Base-by-base conservation (phyloP, 2,329 filamentous ascomycete species). In the Ophiostoma montium region DNA sequence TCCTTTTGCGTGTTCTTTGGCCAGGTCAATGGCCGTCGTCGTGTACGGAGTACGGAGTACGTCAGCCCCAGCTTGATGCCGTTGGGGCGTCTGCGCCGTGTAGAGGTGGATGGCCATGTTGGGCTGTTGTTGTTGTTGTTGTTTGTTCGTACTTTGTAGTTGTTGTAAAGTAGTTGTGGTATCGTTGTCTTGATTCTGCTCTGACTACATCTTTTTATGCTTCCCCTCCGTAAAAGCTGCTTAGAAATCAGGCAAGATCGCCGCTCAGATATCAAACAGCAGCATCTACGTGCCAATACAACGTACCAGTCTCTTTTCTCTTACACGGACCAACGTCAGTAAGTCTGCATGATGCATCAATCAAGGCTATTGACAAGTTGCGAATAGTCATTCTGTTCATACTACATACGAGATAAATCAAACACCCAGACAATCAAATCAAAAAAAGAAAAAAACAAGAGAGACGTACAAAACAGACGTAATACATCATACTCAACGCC, bases 51-150 rank as follows among this genome's bases (percentile, higher is more conserved):
- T 68, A 56, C 82, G 82, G 5, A 95, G 74, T 67, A 94, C 88
- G 67, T 94, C 87, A 95, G 94, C 50, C 85, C 88, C 53, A 86
- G 77, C 65, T 94, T 95, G 72, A 92, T 84, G 55, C 88, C 87
- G 66, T 95, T 95, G 42, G 89, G 86, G n/a, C 47, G 89, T 95
- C 60, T 80, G 75, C 12, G 76, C 73, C 12, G 87, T 94, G 69
- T 92, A 94, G 30, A 94, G 76, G 39, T 80, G 83, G 58, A 94
- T 87, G 57, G n/a, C n/a, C n/a, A n/a, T n/a, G n/a, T n/a, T n/a
- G n/a, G n/a, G n/a, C n/a, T n/a, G 69, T 72, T 74, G 58, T 33
- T 43, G 39, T 38, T 33, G 33, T 19, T 27, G 13, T 12, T 27
- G n/a, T n/a, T 21, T 3, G 33, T 33, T 11, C 21, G 19, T 23